Evolutionary conservation across 176 grass and related monocot species (phyloP).

Genomic region (Alopecurus myosuroides): DNA sequence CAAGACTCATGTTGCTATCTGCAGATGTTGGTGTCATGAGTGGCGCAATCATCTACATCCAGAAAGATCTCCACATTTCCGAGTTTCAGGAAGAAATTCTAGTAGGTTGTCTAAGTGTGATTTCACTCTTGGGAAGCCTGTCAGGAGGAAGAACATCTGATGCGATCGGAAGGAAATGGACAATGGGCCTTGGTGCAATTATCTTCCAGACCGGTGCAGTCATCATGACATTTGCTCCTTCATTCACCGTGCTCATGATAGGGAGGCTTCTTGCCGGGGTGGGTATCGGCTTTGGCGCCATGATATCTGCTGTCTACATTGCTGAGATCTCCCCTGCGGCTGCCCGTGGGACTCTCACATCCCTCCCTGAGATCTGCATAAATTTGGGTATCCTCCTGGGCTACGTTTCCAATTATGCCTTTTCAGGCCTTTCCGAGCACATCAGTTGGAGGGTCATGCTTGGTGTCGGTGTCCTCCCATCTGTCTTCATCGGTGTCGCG

Average conservation of each 20-base stretch:
- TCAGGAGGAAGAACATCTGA: slow-evolving; percentile 87
- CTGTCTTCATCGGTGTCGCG: slow-evolving; percentile 77
- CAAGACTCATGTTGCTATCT: slow-evolving; percentile 14
- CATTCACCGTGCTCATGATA: slow-evolving; percentile 73
- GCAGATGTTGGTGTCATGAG: slow-evolving; percentile 96
- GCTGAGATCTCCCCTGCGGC: slow-evolving; percentile 81
- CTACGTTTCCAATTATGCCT: slow-evolving; percentile 91
- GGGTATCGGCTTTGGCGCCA: slow-evolving; percentile 87
- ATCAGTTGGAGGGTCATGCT: slow-evolving; percentile 98
- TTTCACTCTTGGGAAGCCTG: slow-evolving; percentile 86
- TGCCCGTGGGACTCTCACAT: slow-evolving; percentile 78
- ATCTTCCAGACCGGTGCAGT: slow-evolving; percentile 71
- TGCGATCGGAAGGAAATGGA: slow-evolving; percentile 85
- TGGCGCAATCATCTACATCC: slow-evolving; percentile 75
- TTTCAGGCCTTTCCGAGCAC: slow-evolving; percentile 70
- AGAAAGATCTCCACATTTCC: slow-evolving; percentile 83
- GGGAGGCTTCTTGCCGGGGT: slow-evolving; percentile 77
- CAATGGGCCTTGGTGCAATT: slow-evolving; percentile 76
- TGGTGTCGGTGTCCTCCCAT: slow-evolving; percentile 75
- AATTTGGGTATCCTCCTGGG: slow-evolving; percentile 89
- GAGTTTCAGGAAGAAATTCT: slow-evolving; percentile 91
- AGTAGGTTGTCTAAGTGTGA: slow-evolving; percentile 78
- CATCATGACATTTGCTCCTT: slow-evolving; percentile 90
- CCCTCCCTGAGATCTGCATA: slow-evolving; percentile 89
- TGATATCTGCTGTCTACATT: slow-evolving; percentile 93